Conservation (phyloP, 495 filamentous ascomycete genomes). For the Mycothermus thermophilus region DNA sequence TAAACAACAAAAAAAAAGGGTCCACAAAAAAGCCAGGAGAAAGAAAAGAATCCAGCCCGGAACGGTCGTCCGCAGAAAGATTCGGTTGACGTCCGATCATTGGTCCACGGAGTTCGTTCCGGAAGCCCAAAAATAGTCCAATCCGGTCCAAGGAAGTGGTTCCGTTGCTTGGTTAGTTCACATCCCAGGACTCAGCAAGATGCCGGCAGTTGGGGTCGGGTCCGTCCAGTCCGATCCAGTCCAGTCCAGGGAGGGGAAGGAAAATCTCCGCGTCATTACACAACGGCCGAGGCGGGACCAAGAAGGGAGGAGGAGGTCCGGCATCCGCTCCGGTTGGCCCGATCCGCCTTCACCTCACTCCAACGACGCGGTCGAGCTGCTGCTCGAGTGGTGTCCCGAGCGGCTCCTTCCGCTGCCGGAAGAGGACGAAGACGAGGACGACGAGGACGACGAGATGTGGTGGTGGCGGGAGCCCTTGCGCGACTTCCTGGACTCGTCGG, state of each 20-base stretch:
- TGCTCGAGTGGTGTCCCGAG: slow-evolving; percentile 40
- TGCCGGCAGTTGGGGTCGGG: no score
- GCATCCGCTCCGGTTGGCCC: slow-evolving; percentile 1
- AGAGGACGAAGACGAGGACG: no score
- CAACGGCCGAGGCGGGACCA: no score
- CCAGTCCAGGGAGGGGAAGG: slow-evolving; percentile 3
- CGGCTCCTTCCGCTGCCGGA: slow-evolving; percentile 23
- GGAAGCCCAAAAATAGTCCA: no score
- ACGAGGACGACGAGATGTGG: slow-evolving; percentile 26
- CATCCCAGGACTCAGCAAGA: no score
- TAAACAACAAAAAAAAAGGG: no score
- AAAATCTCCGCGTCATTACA: slow-evolving; percentile 1
- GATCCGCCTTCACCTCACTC: slow-evolving; percentile 22
- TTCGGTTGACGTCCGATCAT: slow-evolving; percentile 2
- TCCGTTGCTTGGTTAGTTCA: no score
- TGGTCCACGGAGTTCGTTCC: background rate
- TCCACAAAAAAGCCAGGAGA: no score
- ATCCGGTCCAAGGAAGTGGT: no score
- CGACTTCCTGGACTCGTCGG: slow-evolving; percentile 37
- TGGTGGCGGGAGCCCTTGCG: slow-evolving; percentile 32
- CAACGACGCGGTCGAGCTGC: slow-evolving; percentile 43
- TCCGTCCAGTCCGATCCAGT: no score
- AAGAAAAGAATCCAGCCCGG: slow-evolving; percentile 9
- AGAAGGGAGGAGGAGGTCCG: no score
- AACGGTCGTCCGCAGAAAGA: slow-evolving; percentile 2